Base-by-base conservation (phyloP, 2,329 filamentous ascomycete genomes). In the Dryadomyces sulphureus region DNA sequence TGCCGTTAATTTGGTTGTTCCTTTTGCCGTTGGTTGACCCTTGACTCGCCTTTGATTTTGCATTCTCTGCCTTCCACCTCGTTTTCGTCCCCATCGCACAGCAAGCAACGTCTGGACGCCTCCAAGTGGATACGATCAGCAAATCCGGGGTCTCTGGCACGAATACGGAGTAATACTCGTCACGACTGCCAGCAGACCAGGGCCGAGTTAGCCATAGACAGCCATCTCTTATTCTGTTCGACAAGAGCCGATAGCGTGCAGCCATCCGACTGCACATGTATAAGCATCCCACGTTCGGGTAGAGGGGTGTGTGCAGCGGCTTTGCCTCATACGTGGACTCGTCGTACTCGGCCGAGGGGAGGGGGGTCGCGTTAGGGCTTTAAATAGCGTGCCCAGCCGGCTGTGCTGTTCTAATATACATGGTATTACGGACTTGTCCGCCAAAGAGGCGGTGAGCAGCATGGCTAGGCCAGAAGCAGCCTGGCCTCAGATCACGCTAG, bases 371-470 rank as follows among this genome's bases (percentile, higher is more conserved):
- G 27, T 9, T n/a, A n/a, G 5, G 49, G 45, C 45, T 44, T 45
- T 43, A 47, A 47, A 45, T 47, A 47, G 39, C 45, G 45, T 34
- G 38, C 40, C 41, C 42, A 17, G 27, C 9, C 27, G 27, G n/a
- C n/a, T n/a, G n/a, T n/a, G n/a, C n/a, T n/a, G n/a, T n/a, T 32
- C 16, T 12, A 32, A 32, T 32, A 14, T 14, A 12, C 11, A 12
- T 32, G 27, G 9, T 12, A 32, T 12, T 9, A 32, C 27, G 27
- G 27, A 32, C 27, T 32, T 32, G 27, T 14, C 27, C 27, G 32
- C 21, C 14, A 24, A 50, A 51, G 50, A 51, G 49, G 50, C 50
- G 50, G 50, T 51, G 50, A 48, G 46, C 24, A 40, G 27, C 20
- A 45, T 19, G 38, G 44, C 50, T 51, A 51, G 45, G 21, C 50